phyloP scores from a whole-genome alignment of 139 green algal genomes.

The Micractinium sp. region DNA sequence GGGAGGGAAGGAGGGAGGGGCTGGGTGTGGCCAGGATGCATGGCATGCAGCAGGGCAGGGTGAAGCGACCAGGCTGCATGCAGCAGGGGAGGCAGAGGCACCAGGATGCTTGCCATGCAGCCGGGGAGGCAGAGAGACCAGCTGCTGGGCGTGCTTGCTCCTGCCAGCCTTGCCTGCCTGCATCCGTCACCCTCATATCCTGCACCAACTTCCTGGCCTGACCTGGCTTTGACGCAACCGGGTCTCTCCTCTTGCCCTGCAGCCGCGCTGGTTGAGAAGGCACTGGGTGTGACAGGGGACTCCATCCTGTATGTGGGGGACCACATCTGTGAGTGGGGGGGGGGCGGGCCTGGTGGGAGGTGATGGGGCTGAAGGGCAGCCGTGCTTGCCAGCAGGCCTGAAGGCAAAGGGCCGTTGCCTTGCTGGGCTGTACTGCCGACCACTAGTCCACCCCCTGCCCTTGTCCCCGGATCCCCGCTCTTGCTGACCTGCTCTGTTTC shows the following conservation, averaged over 20 bases:
- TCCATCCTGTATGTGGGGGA: slow-evolving; percentile 96
- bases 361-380: neutral
- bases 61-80: too few relatives aligned
- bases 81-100: neutral
- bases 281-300: slow-evolving; percentile 86
- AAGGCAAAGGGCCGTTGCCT: neutral
- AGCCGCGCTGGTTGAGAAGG: slow-evolving; percentile 89
- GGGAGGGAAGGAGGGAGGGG: neutral
- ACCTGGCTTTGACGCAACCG: too few relatives aligned
- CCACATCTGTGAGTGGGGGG: slow-evolving; percentile 72
- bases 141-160: neutral
- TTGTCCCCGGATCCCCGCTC: too few relatives aligned
- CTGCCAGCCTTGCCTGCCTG: neutral
- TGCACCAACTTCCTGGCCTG: too few relatives aligned
- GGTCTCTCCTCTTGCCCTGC: neutral
- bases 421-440: too few relatives aligned
- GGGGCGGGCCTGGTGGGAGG: slow-evolving; percentile 60
- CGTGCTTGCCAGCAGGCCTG: slow-evolving; percentile 47
- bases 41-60: neutral
- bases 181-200: neutral
- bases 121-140: neutral
- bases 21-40: neutral
- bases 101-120: neutral
- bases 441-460: too few relatives aligned
- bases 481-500: neutral